phyloP scores from a whole-genome alignment of 352 stramenopile genomes.

The Phytophthora syringae region DNA sequence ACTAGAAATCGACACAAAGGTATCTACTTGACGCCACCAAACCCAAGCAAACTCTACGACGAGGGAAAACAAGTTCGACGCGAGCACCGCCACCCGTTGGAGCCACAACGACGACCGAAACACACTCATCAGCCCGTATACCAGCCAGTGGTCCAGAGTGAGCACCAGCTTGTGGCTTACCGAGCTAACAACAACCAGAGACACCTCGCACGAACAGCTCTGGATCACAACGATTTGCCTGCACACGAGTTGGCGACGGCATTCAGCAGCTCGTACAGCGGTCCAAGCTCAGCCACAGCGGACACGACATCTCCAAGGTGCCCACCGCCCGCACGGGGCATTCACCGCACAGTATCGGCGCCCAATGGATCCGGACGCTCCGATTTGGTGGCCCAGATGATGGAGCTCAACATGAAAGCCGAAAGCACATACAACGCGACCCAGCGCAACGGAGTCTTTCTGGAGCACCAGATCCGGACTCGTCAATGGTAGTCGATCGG shows the following conservation, averaged over 20 bases:
- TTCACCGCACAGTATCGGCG: slow-evolving; percentile 11
- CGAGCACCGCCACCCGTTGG: slow-evolving; percentile 3
- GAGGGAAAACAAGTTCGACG: slow-evolving; percentile 14
- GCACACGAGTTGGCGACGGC: slow-evolving; percentile 2
- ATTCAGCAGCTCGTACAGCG: slow-evolving; percentile 24
- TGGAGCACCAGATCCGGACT: slow-evolving; percentile 25
- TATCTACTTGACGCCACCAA: slow-evolving; percentile 12
- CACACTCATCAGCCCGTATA: background rate
- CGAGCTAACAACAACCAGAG: background rate
- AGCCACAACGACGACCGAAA: slow-evolving; percentile 5
- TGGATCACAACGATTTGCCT: slow-evolving; percentile 4
- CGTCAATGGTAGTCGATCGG: slow-evolving; percentile 12
- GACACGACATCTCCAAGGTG: background rate
- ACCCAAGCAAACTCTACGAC: slow-evolving; percentile 12
- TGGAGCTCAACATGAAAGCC: slow-evolving; percentile 44
- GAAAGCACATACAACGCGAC: slow-evolving; percentile 47
- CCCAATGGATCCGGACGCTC: slow-evolving; percentile 2
- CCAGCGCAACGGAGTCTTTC: slow-evolving; percentile 40
- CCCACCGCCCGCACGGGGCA: background rate
- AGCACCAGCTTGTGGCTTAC: too few species aligned
- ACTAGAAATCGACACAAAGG: slow-evolving; percentile 1
- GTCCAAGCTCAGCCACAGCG: slow-evolving; percentile 2
- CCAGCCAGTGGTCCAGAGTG: background rate
- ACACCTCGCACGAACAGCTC: slow-evolving; percentile 4
- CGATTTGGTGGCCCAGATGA: slow-evolving; percentile 34